Conservation (phyloP, 2,329 filamentous ascomycete species). For the Aureobasidium sp. region DNA sequence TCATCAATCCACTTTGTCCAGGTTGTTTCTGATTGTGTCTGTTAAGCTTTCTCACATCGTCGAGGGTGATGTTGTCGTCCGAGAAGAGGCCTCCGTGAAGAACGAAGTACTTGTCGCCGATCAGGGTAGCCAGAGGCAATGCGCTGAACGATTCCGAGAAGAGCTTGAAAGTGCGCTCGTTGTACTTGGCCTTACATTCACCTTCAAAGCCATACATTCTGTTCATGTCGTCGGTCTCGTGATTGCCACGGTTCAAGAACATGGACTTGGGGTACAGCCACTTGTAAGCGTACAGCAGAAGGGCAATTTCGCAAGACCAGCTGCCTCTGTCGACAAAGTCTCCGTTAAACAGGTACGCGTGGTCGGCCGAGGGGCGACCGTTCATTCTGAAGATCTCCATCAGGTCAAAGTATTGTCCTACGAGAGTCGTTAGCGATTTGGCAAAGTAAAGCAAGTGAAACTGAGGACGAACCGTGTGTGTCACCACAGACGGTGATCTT, state of each 20-base stretch:
- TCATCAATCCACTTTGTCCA: conserved; percentile 92
- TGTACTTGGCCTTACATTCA: conserved; percentile 97
- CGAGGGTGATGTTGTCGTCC: conserved; percentile 82
- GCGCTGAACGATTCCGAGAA: conserved; percentile 98
- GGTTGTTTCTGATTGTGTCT: conserved; percentile 87
- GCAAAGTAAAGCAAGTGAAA: background rate
- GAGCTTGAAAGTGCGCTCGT: conserved; percentile 88
- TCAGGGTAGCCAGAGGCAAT: conserved; percentile 81
- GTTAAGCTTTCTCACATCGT: conserved; percentile 90
- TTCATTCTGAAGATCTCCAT: conserved; percentile 94
- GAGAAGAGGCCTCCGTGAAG: conserved; percentile 95
- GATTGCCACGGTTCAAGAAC: conserved; percentile 96
- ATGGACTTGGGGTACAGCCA: conserved; percentile 78
- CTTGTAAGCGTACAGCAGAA: conserved; percentile 93
- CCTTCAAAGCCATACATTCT: conserved; percentile 96
- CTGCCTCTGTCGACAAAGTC: conserved; percentile 97
- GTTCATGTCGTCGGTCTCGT: conserved; percentile 99
- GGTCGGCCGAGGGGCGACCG: conserved; percentile 73
- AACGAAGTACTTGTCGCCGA: conserved; percentile 84
- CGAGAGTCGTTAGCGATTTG: background rate
- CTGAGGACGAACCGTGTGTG: conserved; percentile 61
- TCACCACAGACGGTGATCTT: conserved; percentile 93
- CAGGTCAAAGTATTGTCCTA: conserved; percentile 82
- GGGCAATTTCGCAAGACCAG: conserved; percentile 95
- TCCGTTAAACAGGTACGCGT: conserved; percentile 95